Evolutionary conservation across 2,329 filamentous ascomycete genomes (phyloP).

Genomic region (Xylariaceae sp.): DNA sequence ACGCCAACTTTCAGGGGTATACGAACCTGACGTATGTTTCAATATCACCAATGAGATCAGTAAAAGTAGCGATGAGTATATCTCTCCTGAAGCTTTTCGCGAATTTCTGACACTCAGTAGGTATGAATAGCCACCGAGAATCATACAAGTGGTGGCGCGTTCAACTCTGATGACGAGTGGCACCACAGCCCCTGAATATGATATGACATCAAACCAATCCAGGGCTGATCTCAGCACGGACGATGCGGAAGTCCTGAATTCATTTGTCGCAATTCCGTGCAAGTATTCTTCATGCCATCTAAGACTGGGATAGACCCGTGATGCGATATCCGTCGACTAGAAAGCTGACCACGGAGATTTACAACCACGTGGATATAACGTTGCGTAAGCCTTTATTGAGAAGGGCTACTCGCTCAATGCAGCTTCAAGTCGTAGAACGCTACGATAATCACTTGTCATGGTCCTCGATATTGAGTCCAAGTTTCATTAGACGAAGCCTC

Average conservation of each 20-base stretch:
- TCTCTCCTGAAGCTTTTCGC: slow-evolving; percentile 10
- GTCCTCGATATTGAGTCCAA: not conserved
- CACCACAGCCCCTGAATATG: slow-evolving; percentile 2
- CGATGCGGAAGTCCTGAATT: slow-evolving; percentile 10
- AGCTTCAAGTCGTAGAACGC: not conserved
- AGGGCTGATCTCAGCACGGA: slow-evolving; percentile 6
- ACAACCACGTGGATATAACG: slow-evolving; percentile 15
- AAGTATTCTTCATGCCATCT: not conserved
- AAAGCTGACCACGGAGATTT: slow-evolving; percentile 3
- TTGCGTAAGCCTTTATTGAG: not conserved
- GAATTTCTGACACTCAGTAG: not conserved
- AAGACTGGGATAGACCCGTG: not conserved
- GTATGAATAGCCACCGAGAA: not conserved
- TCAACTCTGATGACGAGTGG: slow-evolving; percentile 10
- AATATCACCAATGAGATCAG: slow-evolving; percentile 3
- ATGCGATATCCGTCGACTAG: not conserved
- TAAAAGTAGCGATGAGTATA: slow-evolving; percentile 9
- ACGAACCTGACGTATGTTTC: slow-evolving; percentile 18
- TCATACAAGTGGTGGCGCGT: slow-evolving; percentile 5
- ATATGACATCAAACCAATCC: slow-evolving; percentile 14
- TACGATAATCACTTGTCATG: not conserved
- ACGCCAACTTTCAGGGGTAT: slow-evolving; percentile 17
- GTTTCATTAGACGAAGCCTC: not conserved
- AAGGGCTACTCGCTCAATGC: not conserved
- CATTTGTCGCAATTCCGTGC: slow-evolving; percentile 3